phyloP scores from a whole-genome alignment of 164 flowering plant species.

The Brasenia schreberi region DNA sequence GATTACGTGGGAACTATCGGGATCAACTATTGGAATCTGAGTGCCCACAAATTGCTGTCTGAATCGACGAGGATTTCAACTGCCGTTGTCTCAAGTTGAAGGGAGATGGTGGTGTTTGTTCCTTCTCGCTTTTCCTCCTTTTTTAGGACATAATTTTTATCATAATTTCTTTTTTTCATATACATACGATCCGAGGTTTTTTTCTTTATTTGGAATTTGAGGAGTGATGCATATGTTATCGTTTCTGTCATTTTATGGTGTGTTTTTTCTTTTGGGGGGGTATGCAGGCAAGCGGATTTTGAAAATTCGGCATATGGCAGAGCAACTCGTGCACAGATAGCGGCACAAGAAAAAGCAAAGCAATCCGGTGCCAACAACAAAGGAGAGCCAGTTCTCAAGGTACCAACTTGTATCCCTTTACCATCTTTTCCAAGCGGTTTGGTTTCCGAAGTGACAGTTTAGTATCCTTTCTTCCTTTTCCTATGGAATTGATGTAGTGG shows the following conservation, averaged over 20 bases:
- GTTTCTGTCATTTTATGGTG: neutral
- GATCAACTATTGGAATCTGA: neutral
- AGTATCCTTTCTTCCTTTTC: neutral
- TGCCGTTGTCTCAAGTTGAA: neutral
- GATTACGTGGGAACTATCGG: neutral
- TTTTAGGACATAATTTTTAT: too few relatives aligned
- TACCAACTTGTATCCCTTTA: constrained; percentile 5
- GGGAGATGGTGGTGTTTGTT: neutral
- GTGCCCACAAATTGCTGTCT: neutral
- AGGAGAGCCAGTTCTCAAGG: constrained; percentile 85
- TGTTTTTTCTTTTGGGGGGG: neutral
- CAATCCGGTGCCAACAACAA: constrained; percentile 41
- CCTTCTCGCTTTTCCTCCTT: neutral
- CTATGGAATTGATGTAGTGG: constrained; percentile 51
- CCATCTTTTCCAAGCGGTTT: neutral
- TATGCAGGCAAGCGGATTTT: constrained; percentile 80
- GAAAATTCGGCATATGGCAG: constrained; percentile 82
- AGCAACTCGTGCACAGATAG: constrained; percentile 79
- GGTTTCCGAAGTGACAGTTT: neutral
- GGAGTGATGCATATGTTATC: too few relatives aligned
- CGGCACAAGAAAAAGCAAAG: constrained; percentile 35
- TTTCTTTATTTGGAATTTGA: neutral
- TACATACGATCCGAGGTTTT: neutral
- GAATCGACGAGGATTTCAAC: neutral
- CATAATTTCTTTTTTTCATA: too few relatives aligned